phyloP scores from a whole-genome alignment of 225 moss, liverwort and hornwort genomes.

The Anthoceros angustus region DNA sequence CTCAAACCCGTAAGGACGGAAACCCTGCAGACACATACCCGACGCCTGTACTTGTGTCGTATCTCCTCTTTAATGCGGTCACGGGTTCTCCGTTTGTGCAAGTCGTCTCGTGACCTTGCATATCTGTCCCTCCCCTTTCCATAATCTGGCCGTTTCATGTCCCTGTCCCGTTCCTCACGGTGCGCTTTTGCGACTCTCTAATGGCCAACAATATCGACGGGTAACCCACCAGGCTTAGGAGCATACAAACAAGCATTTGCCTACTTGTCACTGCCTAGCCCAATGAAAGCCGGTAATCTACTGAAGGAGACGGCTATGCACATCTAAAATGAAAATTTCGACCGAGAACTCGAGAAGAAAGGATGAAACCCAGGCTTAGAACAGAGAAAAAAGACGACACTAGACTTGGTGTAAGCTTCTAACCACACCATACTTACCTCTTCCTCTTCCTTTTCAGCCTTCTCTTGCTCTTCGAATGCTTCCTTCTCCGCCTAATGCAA shows the following conservation, averaged over 20 bases:
- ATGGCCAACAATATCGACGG: background rate
- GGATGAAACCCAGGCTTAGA: too few relatives aligned
- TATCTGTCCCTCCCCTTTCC: background rate
- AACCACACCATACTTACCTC: conserved; percentile 24
- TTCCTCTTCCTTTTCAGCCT: conserved; percentile 35
- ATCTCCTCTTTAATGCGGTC: background rate
- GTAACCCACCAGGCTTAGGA: background rate
- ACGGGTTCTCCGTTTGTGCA: background rate
- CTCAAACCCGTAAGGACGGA: background rate
- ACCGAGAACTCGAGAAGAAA: too few relatives aligned
- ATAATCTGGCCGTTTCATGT: background rate
- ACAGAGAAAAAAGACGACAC: background rate
- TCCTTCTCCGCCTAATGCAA: conserved; percentile 49
- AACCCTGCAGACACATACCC: background rate
- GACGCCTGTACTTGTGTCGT: background rate
- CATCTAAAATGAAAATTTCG: too few relatives aligned
- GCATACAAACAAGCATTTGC: too few relatives aligned
- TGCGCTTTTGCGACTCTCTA: background rate
- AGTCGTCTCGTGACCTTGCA: background rate
- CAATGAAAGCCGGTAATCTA: too few relatives aligned
- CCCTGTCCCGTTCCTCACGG: background rate
- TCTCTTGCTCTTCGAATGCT: conserved; percentile 56
- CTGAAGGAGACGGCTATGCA: too few relatives aligned
- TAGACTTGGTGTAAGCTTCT: background rate
- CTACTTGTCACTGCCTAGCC: too few relatives aligned